Evolutionary conservation across 1,284 basidiomycete genomes (phyloP), one percentile per base, ranked within the genome.

Genomic region (Dichomitus squalens): DNA sequence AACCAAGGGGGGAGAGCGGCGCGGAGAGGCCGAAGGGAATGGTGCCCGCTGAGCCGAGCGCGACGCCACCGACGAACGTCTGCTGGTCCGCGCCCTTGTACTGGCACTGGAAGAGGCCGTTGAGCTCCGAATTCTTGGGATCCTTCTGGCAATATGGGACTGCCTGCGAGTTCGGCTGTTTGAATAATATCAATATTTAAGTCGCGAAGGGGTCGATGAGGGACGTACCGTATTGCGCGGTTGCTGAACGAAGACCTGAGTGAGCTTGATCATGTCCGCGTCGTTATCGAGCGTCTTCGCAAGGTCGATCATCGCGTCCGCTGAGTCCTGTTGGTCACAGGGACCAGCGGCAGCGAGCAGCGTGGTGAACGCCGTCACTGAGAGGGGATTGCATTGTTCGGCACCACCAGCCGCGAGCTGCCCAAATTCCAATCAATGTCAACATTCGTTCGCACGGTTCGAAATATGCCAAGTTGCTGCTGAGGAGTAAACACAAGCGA

Each of bases 301-400:
- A 29, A 87, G 77, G 64, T 82, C 77, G 57, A 88, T 76, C 81
- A 87, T 84, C 16, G 68, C 64, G 65, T 88, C 86, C 8, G 81
- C 85, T 8, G 79, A 75, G 65, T 87, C 68, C 65, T 88, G 86
- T 69, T 88, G 86, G 12, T 80, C 85, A 65, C 86, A 88, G 49
- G 76, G 70, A 20, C 78, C 81, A 0, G 81, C 79, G 4, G 73
- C 80, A 21, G 81, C 80, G 16, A 86, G 76, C 20, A 87, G 75
- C n/a, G 81, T 83, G 7, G 66, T 65, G 64, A 85, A 84, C 0
- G 83, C 78, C 0, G 70, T 75, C 23, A 84, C 74, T 0, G 85
- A 80, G 52, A 83, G 68, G 5, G 78, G 71, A 64, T 83, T 85
- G 71, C 86, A 87, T 63, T 80, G 66, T 18, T 72, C 60, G 18